These are phyloP conservation scores for Cryptosporidium sp. DNA, from an alignment of 169 alveolate genomes.

Conservation along the genomic window DNA sequence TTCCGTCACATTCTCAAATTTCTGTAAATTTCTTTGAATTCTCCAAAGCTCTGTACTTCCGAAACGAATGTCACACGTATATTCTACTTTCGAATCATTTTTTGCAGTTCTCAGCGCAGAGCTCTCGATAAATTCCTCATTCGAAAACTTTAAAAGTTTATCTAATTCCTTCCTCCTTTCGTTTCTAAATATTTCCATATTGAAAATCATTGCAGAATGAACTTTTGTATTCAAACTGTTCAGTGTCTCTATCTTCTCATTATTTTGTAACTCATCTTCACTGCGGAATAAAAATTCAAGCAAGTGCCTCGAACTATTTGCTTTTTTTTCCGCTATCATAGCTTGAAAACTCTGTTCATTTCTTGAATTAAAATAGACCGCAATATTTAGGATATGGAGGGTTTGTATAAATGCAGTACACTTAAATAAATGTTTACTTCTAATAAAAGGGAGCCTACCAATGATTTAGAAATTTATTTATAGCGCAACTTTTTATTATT, in stretches of 20 bases:
- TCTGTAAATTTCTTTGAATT: neutral
- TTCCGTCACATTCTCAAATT: neutral
- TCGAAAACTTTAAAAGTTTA: neutral
- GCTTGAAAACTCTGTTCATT: neutral
- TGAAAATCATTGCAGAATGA: constrained; percentile 40
- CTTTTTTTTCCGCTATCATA: constrained; percentile 9
- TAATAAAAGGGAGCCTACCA: no score
- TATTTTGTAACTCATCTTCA: neutral
- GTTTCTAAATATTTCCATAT: constrained; percentile 36
- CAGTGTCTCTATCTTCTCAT: neutral
- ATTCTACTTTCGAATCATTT: neutral
- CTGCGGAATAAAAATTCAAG: constrained; percentile 18
- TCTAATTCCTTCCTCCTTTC: constrained; percentile 52
- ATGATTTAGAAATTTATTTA: no score
- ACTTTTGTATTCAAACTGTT: constrained; percentile 1
- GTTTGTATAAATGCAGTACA: neutral
- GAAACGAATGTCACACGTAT: neutral
- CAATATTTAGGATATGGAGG: neutral
- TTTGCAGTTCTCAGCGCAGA: constrained; percentile 17
- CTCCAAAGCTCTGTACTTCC: constrained; percentile 40
- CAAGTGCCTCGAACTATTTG: neutral
- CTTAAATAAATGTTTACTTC: neutral
- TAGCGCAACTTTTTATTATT: neutral
- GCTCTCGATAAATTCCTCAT: constrained; percentile 28
- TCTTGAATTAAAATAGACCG: neutral